Percentiles rank a stretch among this genome's conserved stretches.
These are phyloP conservation scores for Inonotus hispidus DNA, from an alignment of 1,284 basidiomycete species.

Conservation along the genomic window DNA sequence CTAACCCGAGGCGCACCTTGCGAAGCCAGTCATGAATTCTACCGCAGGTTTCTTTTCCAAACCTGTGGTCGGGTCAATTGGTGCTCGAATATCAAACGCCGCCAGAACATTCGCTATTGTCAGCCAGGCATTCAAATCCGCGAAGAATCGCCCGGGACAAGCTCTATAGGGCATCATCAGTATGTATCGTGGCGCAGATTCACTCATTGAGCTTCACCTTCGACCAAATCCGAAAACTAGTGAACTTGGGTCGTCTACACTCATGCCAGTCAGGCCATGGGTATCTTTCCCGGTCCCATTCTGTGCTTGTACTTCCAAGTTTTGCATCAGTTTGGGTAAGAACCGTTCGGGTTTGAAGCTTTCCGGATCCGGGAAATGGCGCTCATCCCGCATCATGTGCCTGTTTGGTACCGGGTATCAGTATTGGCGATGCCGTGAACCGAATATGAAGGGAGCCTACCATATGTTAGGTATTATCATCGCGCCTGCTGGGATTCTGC, in stretches of 20 bases:
- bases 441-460: background rate
- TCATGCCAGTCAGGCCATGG: background rate
- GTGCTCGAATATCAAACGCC: conserved; percentile 20
- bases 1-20: background rate
- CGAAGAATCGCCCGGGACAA: conserved; percentile 23
- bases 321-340: background rate
- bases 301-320: background rate
- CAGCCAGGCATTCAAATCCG: conserved; percentile 19
- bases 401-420: conserved; percentile 7
- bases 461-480: conserved; percentile 16
- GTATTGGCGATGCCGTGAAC: background rate
- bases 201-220: background rate
- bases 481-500: conserved; percentile 6
- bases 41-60: background rate
- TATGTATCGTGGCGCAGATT: background rate
- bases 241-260: conserved; percentile 6
- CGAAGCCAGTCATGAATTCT: conserved; percentile 9
- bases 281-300: background rate
- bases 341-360: conserved; percentile 20
- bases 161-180: conserved; percentile 5
- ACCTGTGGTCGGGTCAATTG: conserved; percentile 3
- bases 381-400: conserved; percentile 22
- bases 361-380: conserved; percentile 19
- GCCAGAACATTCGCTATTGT: conserved; percentile 22
- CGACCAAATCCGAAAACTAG: conserved; percentile 17